phyloP scores from a whole-genome alignment of 306 rosid species.

The Pyrus communis region DNA sequence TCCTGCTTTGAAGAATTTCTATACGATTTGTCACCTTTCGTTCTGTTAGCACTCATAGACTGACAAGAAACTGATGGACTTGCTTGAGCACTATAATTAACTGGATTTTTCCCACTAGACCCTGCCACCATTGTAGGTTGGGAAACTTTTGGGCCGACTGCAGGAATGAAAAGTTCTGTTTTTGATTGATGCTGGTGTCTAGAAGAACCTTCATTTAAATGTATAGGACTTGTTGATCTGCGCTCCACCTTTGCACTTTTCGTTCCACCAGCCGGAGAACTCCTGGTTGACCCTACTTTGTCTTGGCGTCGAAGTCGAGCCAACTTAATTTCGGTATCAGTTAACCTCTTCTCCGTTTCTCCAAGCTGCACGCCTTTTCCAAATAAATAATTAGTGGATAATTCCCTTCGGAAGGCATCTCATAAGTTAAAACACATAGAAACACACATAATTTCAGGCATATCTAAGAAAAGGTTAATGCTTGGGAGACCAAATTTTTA shows the following conservation, averaged over 20 bases:
- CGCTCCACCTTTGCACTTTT: conserved; percentile 50
- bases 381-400: conserved; percentile 17
- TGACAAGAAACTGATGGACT: conserved; percentile 28
- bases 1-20: conserved; percentile 38
- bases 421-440: not conserved
- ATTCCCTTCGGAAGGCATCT: not conserved
- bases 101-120: conserved; percentile 32
- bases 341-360: conserved; percentile 64
- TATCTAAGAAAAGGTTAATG: not conserved
- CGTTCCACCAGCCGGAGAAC: conserved; percentile 12
- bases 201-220: conserved; percentile 27
- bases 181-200: conserved; percentile 34
- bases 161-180: conserved; percentile 68
- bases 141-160: conserved; percentile 43
- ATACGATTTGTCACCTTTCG: conserved; percentile 34
- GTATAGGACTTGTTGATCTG: conserved; percentile 46
- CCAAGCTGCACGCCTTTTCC: conserved; percentile 50
- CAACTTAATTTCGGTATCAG: conserved; percentile 58
- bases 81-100: conserved; percentile 29
- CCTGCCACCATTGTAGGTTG: conserved; percentile 25
- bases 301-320: conserved; percentile 61
- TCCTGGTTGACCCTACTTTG: conserved; percentile 22
- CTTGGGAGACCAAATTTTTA: no score
- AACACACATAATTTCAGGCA: not conserved
- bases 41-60: conserved; percentile 23